Conservation (phyloP, 129 eudicot species). For the Logfia minima region DNA sequence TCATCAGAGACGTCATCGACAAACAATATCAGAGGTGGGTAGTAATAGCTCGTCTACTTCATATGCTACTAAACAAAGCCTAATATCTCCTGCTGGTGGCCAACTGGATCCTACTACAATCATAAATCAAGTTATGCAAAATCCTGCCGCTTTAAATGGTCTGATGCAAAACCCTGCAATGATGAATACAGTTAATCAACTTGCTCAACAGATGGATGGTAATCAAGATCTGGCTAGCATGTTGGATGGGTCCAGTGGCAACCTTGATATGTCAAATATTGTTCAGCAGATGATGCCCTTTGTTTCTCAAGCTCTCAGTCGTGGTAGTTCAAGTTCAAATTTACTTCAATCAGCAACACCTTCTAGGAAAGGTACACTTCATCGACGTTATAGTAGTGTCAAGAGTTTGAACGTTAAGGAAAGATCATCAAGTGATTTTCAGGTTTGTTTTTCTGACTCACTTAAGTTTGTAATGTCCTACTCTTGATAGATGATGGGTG, state of each 20-base stretch:
- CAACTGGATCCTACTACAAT: slow-evolving; percentile 53
- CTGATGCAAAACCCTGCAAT: slow-evolving; percentile 76
- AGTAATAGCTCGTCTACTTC: slow-evolving; percentile 32
- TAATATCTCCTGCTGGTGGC: slow-evolving; percentile 32
- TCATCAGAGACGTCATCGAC: slow-evolving; percentile 54
- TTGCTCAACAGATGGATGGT: slow-evolving; percentile 80
- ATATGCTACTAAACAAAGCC: slow-evolving; percentile 30
- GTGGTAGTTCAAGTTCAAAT: slow-evolving; percentile 51
- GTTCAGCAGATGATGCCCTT: slow-evolving; percentile 98
- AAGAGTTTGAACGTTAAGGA: slow-evolving; percentile 38
- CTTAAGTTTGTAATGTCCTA: not conserved
- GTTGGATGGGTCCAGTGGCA: slow-evolving; percentile 48
- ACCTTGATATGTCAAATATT: slow-evolving; percentile 77
- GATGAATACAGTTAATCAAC: slow-evolving; percentile 80
- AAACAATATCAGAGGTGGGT: slow-evolving; percentile 37
- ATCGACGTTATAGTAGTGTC: slow-evolving; percentile 35
- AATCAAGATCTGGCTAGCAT: slow-evolving; percentile 59
- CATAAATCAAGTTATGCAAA: slow-evolving; percentile 64
- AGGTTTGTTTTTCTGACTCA: slow-evolving; percentile 53
- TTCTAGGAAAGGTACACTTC: slow-evolving; percentile 34
- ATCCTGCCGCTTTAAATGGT: slow-evolving; percentile 75
- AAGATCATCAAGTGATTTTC: slow-evolving; percentile 36
- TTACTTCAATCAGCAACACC: slow-evolving; percentile 28
- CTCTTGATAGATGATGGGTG: not conserved
- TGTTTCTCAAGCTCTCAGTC: slow-evolving; percentile 77